Base-by-base conservation (phyloP, 176 grass and related monocot species). In the Musa beccarii region DNA sequence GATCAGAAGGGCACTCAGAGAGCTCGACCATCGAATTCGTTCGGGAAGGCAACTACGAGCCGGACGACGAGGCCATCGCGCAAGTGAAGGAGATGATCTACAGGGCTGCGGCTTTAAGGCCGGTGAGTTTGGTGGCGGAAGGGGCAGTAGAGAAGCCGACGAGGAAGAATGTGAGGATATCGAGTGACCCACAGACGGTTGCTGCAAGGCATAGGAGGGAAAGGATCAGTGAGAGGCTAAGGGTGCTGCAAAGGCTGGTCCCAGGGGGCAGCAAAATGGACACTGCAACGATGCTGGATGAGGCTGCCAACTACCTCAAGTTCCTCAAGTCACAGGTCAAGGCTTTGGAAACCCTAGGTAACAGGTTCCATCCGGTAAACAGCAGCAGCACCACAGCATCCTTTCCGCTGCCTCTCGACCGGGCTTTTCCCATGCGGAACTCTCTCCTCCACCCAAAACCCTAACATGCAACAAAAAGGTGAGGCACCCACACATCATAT, bases 41-140 rank as follows among this genome's bases (percentile, higher is more conserved):
- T 20, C 15, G 13, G 24, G 55, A 34, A 3, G 23, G 26, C 10
- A 17, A 20, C 5, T 75, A 61, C 26, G 73, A 61, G 53, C 73
- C 73, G 0, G 73, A 75, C 73, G 43, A 26, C 9, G 73, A 75
- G 73, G 73, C 55, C 28, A 75, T 75, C 9, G 55, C 55, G 52
- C 73, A 75, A n/a, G 73, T 75, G 25, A 75, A 75, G 54, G 73
- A 75, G 73, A 75, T 75, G 73, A 75, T 75, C 73, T 75, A 75
- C 54, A 22, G 26, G 11, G 73, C 73, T 9, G 73, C 73, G 11
- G 73, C 73, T 1, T 54, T 75, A 1, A 19, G 54, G 73, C 73
- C 73, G 28, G 55, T 75, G 19, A 53, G 21, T n/a, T n/a, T 72
- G 15, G 70, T n/a, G 3, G 71, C 49, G 43, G 68, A n/a, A 1